phyloP scores from a whole-genome alignment of 2,329 filamentous ascomycete genomes.

The Talaromyces albobiverticillius region DNA sequence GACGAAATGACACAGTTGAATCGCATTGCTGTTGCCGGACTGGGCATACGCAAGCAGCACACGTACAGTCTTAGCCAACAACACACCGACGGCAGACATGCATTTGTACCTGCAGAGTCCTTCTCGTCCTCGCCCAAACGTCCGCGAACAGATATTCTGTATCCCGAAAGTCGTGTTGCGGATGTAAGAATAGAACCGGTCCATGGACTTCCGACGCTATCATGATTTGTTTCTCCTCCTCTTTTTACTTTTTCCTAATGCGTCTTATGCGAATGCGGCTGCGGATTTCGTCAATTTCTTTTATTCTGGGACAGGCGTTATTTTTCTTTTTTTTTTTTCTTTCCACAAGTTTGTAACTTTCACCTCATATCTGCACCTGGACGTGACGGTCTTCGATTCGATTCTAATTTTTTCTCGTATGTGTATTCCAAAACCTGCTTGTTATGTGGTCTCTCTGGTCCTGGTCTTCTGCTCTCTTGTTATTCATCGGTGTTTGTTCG shows the following conservation, averaged over 20 bases:
- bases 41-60: constrained; percentile 42
- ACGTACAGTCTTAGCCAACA: not conserved
- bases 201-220: not conserved
- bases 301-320: no score
- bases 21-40: constrained; percentile 41
- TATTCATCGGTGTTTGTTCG: no score
- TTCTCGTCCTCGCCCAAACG: not conserved
- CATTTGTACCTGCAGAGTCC: not conserved
- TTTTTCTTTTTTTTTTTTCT: no score
- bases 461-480: no score
- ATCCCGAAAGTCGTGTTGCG: not conserved
- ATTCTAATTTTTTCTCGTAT: no score
- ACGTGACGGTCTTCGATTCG: no score
- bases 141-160: not conserved
- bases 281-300: not conserved
- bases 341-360: no score
- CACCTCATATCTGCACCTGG: no score
- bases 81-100: not conserved
- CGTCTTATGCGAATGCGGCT: no score
- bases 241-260: not conserved
- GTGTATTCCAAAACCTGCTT: no score
- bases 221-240: not conserved
- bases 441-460: no score
- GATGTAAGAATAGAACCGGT: not conserved
- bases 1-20: constrained; percentile 43